Conservation (phyloP, 305 asterid genomes). For the Solanum hybrid region DNA sequence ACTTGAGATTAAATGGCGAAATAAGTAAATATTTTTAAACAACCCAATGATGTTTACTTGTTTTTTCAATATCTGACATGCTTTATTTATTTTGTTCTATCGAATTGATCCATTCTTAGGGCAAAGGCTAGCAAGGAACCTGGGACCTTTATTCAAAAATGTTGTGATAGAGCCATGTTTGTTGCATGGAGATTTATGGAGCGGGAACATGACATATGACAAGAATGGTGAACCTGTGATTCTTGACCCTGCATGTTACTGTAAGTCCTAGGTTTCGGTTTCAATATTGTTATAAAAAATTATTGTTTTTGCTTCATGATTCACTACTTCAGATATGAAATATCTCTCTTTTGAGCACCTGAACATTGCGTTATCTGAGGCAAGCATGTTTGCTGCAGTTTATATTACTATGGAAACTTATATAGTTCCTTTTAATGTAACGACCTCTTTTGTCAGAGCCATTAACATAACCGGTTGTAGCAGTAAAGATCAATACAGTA, state of each 20-base stretch:
- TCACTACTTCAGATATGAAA: neutral
- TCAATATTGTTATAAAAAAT: neutral
- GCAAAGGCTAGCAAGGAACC: conserved; percentile 72
- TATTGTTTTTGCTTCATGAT: neutral
- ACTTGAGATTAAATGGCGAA: neutral
- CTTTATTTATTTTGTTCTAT: neutral
- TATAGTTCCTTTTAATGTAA: neutral
- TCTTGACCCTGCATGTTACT: conserved; percentile 97
- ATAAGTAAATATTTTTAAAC: neutral
- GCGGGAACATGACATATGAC: conserved; percentile 86
- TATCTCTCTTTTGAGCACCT: neutral
- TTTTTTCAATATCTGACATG: neutral
- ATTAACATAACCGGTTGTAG: neutral
- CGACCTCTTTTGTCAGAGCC: neutral
- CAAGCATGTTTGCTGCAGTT: neutral
- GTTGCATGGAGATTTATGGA: conserved; percentile 97
- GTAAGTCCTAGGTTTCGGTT: conserved; percentile 31
- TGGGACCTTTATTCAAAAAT: conserved; percentile 65
- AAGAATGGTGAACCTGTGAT: conserved; percentile 84
- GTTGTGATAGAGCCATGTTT: conserved; percentile 73
- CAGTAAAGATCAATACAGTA: neutral
- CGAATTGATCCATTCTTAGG: conserved; percentile 25
- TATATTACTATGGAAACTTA: neutral
- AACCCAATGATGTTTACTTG: neutral
- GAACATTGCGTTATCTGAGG: neutral